Percentiles rank a stretch among this genome's conserved stretches.
phyloP scores from a whole-genome alignment of 2,329 filamentous ascomycete genomes.

The Neonectria ditissima region DNA sequence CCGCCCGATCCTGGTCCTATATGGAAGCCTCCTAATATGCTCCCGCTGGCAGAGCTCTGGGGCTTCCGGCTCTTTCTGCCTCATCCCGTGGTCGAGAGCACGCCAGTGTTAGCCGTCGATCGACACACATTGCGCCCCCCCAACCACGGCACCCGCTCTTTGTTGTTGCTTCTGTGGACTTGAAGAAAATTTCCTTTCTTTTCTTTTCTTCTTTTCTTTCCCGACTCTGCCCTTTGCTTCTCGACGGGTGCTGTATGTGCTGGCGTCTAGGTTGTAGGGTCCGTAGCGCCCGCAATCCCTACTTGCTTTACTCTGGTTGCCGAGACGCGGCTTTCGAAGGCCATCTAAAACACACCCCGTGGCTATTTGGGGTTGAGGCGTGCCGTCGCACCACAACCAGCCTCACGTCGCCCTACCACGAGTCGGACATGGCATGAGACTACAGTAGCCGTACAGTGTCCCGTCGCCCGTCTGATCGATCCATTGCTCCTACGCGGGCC shows the following conservation, averaged over 20 bases:
- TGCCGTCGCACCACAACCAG: slow-evolving; percentile 41
- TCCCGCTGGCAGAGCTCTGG: slow-evolving; percentile 1
- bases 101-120: slow-evolving; percentile 32
- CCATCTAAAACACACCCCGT: slow-evolving; percentile 28
- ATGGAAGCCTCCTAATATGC: slow-evolving; percentile 25
- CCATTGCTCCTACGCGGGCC: slow-evolving; percentile 39
- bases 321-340: slow-evolving; percentile 24
- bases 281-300: slow-evolving; percentile 18
- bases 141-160: slow-evolving; percentile 36
- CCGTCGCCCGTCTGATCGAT: slow-evolving; percentile 41
- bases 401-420: slow-evolving; percentile 41
- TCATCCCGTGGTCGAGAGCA: slow-evolving; percentile 29
- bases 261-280: slow-evolving; percentile 15
- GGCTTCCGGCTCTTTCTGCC: slow-evolving; percentile 15
- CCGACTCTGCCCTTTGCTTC: slow-evolving; percentile 16
- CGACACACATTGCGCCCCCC: slow-evolving; percentile 28
- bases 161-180: slow-evolving; percentile 40
- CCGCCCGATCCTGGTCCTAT: slow-evolving; percentile 26
- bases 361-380: slow-evolving; percentile 31
- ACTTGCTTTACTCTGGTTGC: slow-evolving; percentile 14
- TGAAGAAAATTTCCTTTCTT: slow-evolving; percentile 33
- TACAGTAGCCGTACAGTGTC: slow-evolving; percentile 37
- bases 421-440: slow-evolving; percentile 43
- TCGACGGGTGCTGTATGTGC: slow-evolving; percentile 15
- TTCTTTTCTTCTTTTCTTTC: slow-evolving; percentile 21